phyloP scores from a whole-genome alignment of 2,329 filamentous ascomycete species.

The Alternaria burnsii region DNA sequence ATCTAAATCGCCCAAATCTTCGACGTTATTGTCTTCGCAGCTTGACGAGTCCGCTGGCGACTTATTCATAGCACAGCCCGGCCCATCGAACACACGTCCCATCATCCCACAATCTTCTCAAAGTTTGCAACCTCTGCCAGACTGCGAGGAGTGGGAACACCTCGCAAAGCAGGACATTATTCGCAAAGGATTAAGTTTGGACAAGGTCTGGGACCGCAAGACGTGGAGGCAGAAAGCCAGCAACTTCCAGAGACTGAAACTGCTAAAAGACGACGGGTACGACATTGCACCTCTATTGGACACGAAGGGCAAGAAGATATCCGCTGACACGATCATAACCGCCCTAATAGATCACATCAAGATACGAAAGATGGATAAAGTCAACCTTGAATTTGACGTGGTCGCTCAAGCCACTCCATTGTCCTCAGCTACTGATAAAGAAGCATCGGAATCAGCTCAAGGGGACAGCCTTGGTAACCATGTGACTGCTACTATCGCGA shows the following conservation, averaged over 20 bases:
- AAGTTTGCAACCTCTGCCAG: neutral
- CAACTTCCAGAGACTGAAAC: constrained; percentile 12
- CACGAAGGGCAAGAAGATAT: neutral
- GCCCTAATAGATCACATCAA: constrained; percentile 9
- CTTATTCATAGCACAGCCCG: neutral
- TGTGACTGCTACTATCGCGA: neutral
- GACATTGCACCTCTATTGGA: constrained; percentile 7
- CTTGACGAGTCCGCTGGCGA: neutral
- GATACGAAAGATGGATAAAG: neutral
- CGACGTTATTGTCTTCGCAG: neutral
- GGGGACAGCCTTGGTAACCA: neutral
- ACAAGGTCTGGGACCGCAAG: constrained; percentile 8
- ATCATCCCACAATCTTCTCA: neutral
- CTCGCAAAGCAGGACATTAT: constrained; percentile 3
- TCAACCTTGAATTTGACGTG: neutral
- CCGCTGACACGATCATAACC: constrained; percentile 5
- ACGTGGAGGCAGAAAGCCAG: constrained; percentile 24
- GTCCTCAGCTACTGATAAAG: neutral
- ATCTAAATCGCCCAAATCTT: neutral
- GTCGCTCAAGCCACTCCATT: neutral
- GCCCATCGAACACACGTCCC: neutral
- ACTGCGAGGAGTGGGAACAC: constrained; percentile 1
- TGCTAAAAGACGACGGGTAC: constrained; percentile 23
- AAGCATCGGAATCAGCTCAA: neutral
- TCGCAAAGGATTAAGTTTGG: constrained; percentile 3